Evolutionary conservation across 345 rosid species (phyloP), one percentile per base, ranked within the genome.

Genomic region (Moricandia arvensis): DNA sequence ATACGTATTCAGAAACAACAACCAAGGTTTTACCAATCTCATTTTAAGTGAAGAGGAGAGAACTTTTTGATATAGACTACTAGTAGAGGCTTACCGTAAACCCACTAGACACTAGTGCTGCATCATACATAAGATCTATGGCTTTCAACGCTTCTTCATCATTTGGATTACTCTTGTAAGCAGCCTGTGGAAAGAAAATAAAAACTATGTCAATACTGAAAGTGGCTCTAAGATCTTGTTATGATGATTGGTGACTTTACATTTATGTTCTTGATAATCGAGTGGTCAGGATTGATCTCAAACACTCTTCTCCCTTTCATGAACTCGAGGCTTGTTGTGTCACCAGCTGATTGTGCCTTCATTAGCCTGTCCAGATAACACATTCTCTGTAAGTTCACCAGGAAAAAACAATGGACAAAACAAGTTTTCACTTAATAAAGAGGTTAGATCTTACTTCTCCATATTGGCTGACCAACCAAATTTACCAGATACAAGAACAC

Each of bases 401-500:
- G 29, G n/a, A n/a, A 26, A 53, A 51, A 27, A 12, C 13, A 30
- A 41, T 1, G 37, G 17, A 33, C 63, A 69, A 59, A 63, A 41
- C 18, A 26, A 47, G 4, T 34, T 54, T 27, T 30, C 12, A 64
- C 60, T 47, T 37, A 15, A 12, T 3, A 37, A 16, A 11, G 3
- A 8, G 26, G 68, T 61, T 55, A 64, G 54, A 69, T 10, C 69
- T 69, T 67, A 95, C 99, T 91, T 92, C 84, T 95, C 99, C 99
- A 92, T 95, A 79, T 95, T 95, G 72, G 97, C 99, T 30, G 99
- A 92, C 98, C 98, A 95, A 61, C 99, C 99, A 80, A 95, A 92
- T 84, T 91, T 89, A 64, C 91, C 94, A 33, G 98, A 87, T 47
- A 85, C 99, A 77, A 95, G 90, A 66, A 95, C 99, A 82, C 99